Conservation (phyloP, 2,329 filamentous ascomycete genomes). For the Cladophialophora bantiana region DNA sequence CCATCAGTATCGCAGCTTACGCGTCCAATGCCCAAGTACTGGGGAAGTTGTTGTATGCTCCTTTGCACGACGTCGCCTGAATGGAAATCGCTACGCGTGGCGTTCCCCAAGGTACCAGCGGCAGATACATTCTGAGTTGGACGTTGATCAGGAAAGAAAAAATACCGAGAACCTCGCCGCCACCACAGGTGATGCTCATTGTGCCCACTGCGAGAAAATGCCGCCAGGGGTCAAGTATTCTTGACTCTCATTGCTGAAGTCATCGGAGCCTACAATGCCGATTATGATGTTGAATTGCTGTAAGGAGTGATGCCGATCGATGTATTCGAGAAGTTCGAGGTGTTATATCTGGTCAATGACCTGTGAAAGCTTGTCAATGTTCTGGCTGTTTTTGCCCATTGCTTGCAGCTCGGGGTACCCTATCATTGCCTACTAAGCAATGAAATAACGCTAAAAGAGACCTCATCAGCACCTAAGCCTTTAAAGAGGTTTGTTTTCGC, state of each 20-base stretch:
- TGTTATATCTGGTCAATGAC: constrained; percentile 26
- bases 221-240: constrained; percentile 26
- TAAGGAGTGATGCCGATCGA: constrained; percentile 19
- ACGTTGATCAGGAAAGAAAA: constrained; percentile 12
- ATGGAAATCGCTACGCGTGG: constrained; percentile 24
- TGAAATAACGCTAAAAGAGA: constrained; percentile 10
- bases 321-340: constrained; percentile 18
- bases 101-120: constrained; percentile 23
- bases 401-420: no score
- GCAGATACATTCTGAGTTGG: constrained; percentile 6
- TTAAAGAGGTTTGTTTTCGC: constrained; percentile 18
- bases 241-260: constrained; percentile 22
- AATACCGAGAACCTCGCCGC: constrained; percentile 3
- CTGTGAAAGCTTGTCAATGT: constrained; percentile 1
- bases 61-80: constrained; percentile 39
- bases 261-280: constrained; percentile 20
- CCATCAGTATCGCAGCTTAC: constrained; percentile 39
- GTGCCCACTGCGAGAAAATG: constrained; percentile 21
- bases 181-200: constrained; percentile 19
- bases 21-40: constrained; percentile 47
- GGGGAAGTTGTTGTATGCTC: constrained; percentile 46
- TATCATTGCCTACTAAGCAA: not conserved
- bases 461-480: constrained; percentile 28
- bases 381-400: no score
- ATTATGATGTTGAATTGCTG: constrained; percentile 26